Evolutionary conservation across 228 moss, liverwort and hornwort genomes (phyloP).

Genomic region (Sphagnum magellanicum): DNA sequence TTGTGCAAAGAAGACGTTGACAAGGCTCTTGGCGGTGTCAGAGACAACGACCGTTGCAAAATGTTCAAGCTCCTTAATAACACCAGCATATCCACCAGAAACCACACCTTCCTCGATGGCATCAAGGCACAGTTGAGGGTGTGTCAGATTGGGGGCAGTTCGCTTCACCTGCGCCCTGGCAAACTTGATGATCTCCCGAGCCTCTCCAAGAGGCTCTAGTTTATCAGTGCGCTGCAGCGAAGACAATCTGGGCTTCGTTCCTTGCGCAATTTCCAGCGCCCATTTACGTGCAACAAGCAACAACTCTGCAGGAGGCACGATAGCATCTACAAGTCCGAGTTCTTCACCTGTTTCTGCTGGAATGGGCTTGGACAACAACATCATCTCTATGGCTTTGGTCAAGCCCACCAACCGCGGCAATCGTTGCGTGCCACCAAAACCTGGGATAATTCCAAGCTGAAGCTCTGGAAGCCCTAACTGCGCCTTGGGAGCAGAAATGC

Average conservation of each 20-base stretch:
- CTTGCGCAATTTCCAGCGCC: slow-evolving; percentile 78
- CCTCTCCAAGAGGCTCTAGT: slow-evolving; percentile 83
- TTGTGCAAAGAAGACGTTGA: slow-evolving; percentile 88
- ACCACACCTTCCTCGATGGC: slow-evolving; percentile 93
- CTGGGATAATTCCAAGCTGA: slow-evolving; percentile 89
- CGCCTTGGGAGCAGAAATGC: slow-evolving; percentile 84
- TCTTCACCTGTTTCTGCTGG: slow-evolving; percentile 74
- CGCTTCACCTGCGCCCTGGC: slow-evolving; percentile 86
- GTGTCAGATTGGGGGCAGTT: slow-evolving; percentile 84
- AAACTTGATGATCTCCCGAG: slow-evolving; percentile 86
- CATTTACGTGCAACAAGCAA: slow-evolving; percentile 69
- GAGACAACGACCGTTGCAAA: slow-evolving; percentile 50
- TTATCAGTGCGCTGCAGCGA: slow-evolving; percentile 80
- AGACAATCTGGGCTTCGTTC: slow-evolving; percentile 72
- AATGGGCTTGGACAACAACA: slow-evolving; percentile 90
- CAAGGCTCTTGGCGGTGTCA: slow-evolving; percentile 84
- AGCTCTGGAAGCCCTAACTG: slow-evolving; percentile 96
- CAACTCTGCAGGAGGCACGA: slow-evolving; percentile 61
- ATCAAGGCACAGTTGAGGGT: slow-evolving; percentile 77
- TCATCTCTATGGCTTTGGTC: slow-evolving; percentile 95
- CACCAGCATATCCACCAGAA: slow-evolving; percentile 83
- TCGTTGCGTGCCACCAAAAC: slow-evolving; percentile 99
- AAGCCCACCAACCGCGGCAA: slow-evolving; percentile 94
- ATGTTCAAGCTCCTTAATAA: slow-evolving; percentile 52
- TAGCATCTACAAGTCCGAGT: slow-evolving; percentile 73